These are phyloP conservation scores for Teratosphaeria destructans DNA, from an alignment of 2,329 filamentous ascomycete species.

Conservation along the genomic window DNA sequence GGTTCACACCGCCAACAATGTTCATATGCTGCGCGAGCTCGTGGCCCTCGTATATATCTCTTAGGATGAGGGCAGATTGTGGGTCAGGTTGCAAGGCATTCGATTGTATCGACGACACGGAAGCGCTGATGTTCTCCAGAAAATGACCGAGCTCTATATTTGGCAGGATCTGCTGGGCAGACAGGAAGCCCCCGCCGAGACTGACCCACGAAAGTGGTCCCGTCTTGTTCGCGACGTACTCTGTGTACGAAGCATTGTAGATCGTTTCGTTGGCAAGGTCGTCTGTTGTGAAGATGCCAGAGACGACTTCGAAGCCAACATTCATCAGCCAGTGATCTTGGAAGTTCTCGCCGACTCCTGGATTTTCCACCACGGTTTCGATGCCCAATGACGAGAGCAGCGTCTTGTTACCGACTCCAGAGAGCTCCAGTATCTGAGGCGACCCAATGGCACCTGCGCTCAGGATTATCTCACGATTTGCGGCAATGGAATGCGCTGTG, in stretches of 20 bases:
- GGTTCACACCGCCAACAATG: conserved; percentile 15
- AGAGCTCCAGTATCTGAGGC: conserved; percentile 32
- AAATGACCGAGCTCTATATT: neutral
- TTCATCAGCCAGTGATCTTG: conserved; percentile 13
- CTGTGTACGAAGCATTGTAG: conserved; percentile 4
- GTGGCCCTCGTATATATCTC: conserved; percentile 10
- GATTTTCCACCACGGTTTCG: conserved; percentile 8
- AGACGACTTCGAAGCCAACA: conserved; percentile 3
- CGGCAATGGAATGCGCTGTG: conserved; percentile 9
- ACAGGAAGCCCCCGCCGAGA: conserved; percentile 23
- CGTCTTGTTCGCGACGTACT: conserved; percentile 9
- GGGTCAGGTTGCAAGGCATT: neutral
- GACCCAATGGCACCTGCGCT: conserved; percentile 25
- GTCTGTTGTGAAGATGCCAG: conserved; percentile 4
- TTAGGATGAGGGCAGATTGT: conserved; percentile 5
- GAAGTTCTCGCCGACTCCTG: conserved; percentile 16
- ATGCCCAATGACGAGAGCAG: conserved; percentile 9
- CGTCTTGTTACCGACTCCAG: conserved; percentile 24
- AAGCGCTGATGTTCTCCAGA: neutral
- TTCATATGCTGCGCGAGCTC: conserved; percentile 13
- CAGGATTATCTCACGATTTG: conserved; percentile 44
- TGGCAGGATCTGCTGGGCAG: conserved; percentile 4
- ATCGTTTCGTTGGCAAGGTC: conserved; percentile 5
- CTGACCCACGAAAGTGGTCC: conserved; percentile 8
- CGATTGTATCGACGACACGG: conserved; percentile 3